Evolutionary conservation across 495 filamentous ascomycete genomes (phyloP).

Genomic region (Pyrenula aspistea): DNA sequence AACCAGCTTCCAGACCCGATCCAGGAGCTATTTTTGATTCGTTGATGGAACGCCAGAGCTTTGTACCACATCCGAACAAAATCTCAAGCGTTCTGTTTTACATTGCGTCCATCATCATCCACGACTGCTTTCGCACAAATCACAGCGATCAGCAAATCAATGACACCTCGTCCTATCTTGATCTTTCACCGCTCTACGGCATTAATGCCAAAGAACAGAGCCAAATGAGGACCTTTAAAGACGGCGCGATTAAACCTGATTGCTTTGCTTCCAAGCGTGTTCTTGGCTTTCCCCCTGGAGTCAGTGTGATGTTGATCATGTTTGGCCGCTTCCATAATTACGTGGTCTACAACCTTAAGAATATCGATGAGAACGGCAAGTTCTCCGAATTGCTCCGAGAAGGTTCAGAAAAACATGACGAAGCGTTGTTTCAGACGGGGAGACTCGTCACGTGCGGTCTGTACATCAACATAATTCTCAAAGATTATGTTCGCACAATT

Average conservation of each 20-base stretch:
- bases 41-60: slow-evolving; percentile 49
- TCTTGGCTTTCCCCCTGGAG: slow-evolving; percentile 74
- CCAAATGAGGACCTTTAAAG: slow-evolving; percentile 61
- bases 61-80: slow-evolving; percentile 59
- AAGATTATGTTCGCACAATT: slow-evolving; percentile 76
- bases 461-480: slow-evolving; percentile 66
- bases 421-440: slow-evolving; percentile 66
- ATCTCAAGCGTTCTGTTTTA: slow-evolving; percentile 86
- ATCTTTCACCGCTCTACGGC: slow-evolving; percentile 77
- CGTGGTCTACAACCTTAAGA: slow-evolving; percentile 44
- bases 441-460: slow-evolving; percentile 62
- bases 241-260: slow-evolving; percentile 78
- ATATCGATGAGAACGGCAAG: slow-evolving; percentile 46
- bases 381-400: slow-evolving; percentile 31
- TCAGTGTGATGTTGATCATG: slow-evolving; percentile 62
- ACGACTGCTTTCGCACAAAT: slow-evolving; percentile 58
- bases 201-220: slow-evolving; percentile 68
- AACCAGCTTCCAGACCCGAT: slow-evolving; percentile 57
- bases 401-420: slow-evolving; percentile 44
- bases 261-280: slow-evolving; percentile 67
- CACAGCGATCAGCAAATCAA: slow-evolving; percentile 43
- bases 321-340: slow-evolving; percentile 72
- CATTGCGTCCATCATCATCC: slow-evolving; percentile 80
- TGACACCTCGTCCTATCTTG: slow-evolving; percentile 73
- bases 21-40: slow-evolving; percentile 69